Conservation (phyloP, 2,329 filamentous ascomycete species). For the Beauveria asiatica region DNA sequence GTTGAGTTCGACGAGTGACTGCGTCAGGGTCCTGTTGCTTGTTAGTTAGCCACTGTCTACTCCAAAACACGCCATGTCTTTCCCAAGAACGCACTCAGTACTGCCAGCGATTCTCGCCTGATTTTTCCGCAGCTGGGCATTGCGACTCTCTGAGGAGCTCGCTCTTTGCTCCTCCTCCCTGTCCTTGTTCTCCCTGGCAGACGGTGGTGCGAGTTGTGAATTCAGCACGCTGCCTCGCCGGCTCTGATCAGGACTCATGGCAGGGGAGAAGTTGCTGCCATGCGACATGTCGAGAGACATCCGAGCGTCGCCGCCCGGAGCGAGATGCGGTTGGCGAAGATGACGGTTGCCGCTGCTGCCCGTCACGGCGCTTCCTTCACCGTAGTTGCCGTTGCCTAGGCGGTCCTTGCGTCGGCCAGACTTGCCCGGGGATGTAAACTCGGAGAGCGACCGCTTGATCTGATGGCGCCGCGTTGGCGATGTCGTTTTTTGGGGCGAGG, state of each 20-base stretch:
- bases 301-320: slow-evolving; percentile 17
- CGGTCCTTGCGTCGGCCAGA: slow-evolving; percentile 26
- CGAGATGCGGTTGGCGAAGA: slow-evolving; percentile 18
- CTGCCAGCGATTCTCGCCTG: slow-evolving; percentile 20
- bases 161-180: slow-evolving; percentile 18
- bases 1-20: slow-evolving; percentile 45
- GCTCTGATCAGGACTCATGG: slow-evolving; percentile 34
- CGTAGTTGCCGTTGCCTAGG: slow-evolving; percentile 24
- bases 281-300: slow-evolving; percentile 37
- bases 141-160: slow-evolving; percentile 22
- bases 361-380: slow-evolving; percentile 15
- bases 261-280: slow-evolving; percentile 37
- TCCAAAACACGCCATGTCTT: no score
- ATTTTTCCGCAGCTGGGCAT: slow-evolving; percentile 34
- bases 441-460: slow-evolving; percentile 47
- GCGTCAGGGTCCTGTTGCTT: slow-evolving; percentile 35
- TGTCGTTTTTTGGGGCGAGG: slow-evolving; percentile 14
- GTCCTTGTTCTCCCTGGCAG: slow-evolving; percentile 1
- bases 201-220: slow-evolving; percentile 14
- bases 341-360: slow-evolving; percentile 20
- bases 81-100: slow-evolving; percentile 22
- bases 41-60: background rate
- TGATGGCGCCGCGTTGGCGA: slow-evolving; percentile 35
- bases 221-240: slow-evolving; percentile 33
- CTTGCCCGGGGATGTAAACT: slow-evolving; percentile 40